Base-by-base conservation (phyloP, 805 yeast genomes). In the Wickerhamomyces ciferrii region DNA sequence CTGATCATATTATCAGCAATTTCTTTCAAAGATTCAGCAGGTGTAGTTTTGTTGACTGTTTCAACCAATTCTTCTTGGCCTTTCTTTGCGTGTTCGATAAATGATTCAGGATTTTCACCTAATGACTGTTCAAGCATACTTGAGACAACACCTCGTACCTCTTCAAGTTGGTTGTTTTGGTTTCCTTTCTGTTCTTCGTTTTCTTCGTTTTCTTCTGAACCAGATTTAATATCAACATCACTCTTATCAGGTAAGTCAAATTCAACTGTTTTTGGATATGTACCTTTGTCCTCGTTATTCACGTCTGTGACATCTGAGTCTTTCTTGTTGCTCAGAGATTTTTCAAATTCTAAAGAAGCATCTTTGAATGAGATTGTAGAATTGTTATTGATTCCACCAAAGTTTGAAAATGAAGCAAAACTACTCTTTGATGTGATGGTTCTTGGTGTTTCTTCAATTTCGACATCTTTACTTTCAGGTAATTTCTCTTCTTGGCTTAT, bases 101-200 rank as follows among this genome's bases (percentile, higher is more conserved):
- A 25, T 3, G 45, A 46, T 18, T 48, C 51, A 15, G 47, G 43
- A 15, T 48, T 39, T 6, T 49, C 50, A 31, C 48, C 53, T n/a
- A 51, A 18, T 5, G 53, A 40, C 20, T 53, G 53, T 27, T 53
- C 54, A 10, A 27, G 31, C 31, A 27, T 27, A 27, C 4, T 27
- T 27, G 31, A 10, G 14, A 27, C 7, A 4, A 27, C 14, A 8
- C 31, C 31, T 8, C 14, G 13, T 7, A 4, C 31, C 14, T 27
- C 31, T n/a, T n/a, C n/a, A n/a, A n/a, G 11, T 27, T 27, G 31
- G 14, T 8, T 10, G 31, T 7, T 14, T 27, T 27, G 31, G 11
- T 5, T 8, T 8, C 13, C 31, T 4, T 27, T 27, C 7, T 7
- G 14, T 32, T 32, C 36, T 32, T 32, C 36, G 6, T n/a, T 5